Conservation (phyloP, 441 rosid species). For the Omphalea diandra region DNA sequence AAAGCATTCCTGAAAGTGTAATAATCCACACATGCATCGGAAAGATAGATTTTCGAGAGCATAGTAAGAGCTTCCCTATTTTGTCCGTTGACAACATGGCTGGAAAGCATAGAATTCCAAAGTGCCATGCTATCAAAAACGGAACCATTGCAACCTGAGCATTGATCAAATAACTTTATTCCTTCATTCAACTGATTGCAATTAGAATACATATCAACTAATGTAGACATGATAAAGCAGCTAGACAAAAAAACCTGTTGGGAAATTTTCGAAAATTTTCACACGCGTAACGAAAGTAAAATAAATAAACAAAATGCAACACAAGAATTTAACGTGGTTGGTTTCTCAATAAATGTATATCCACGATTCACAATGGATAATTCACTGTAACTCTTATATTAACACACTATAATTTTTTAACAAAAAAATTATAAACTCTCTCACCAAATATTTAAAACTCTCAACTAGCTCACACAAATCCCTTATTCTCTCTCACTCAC, state of each 20-base stretch:
- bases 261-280: no score
- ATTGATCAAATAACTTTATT: conserved; percentile 32
- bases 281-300: no score
- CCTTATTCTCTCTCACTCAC: no score
- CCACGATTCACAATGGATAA: no score
- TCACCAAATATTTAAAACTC: no score
- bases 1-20: conserved; percentile 58
- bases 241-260: conserved; percentile 41
- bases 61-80: conserved; percentile 39
- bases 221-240: conserved; percentile 51
- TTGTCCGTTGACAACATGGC: conserved; percentile 39
- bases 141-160: conserved; percentile 1
- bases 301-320: no score
- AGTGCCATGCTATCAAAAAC: conserved; percentile 20
- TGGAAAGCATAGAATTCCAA: conserved; percentile 64
- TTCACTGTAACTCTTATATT: no score
- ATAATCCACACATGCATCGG: conserved; percentile 43
- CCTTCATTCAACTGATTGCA: conserved; percentile 45
- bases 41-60: conserved; percentile 39
- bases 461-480: no score
- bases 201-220: conserved; percentile 69
- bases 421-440: no score
- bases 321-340: no score
- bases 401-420: no score
- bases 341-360: no score